Conservation (phyloP, 78 protist species). For the Monosiga brevicollis region DNA sequence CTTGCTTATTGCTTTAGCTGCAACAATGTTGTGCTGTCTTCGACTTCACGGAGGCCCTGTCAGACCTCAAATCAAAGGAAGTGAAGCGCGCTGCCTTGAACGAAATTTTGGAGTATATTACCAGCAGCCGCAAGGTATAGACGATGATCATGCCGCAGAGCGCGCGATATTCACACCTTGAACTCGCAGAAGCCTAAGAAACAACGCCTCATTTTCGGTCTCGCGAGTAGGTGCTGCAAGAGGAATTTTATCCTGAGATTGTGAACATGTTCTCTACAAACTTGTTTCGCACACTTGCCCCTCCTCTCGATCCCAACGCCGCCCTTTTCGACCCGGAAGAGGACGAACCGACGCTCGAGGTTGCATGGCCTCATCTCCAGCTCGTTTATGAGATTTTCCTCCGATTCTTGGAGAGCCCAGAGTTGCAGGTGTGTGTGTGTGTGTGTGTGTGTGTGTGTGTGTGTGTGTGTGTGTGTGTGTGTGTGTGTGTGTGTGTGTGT, state of each 20-base stretch:
- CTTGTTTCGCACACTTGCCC: conserved; percentile 78
- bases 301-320: conserved; percentile 50
- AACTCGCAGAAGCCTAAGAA: too few species aligned
- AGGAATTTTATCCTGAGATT: conserved; percentile 52
- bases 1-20: too few species aligned
- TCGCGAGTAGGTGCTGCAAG: conserved; percentile 20
- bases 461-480: too few species aligned
- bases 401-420: conserved; percentile 75
- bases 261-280: conserved; percentile 69
- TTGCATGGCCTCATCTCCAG: conserved; percentile 86
- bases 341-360: conserved; percentile 81
- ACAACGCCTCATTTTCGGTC: too few species aligned
- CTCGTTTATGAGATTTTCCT: conserved; percentile 73
- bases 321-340: conserved; percentile 67
- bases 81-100: conserved; percentile 64
- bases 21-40: conserved; percentile 58
- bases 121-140: conserved; percentile 32
- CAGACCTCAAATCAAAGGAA: conserved; percentile 42
- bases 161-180: too few species aligned
- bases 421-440: conserved; percentile 69
- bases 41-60: conserved; percentile 64
- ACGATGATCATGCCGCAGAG: too few species aligned
- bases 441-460: too few species aligned
- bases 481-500: too few species aligned
- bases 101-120: conserved; percentile 75